phyloP scores from a whole-genome alignment of 129 eudicot genomes.

The Ambrosia trifida region DNA sequence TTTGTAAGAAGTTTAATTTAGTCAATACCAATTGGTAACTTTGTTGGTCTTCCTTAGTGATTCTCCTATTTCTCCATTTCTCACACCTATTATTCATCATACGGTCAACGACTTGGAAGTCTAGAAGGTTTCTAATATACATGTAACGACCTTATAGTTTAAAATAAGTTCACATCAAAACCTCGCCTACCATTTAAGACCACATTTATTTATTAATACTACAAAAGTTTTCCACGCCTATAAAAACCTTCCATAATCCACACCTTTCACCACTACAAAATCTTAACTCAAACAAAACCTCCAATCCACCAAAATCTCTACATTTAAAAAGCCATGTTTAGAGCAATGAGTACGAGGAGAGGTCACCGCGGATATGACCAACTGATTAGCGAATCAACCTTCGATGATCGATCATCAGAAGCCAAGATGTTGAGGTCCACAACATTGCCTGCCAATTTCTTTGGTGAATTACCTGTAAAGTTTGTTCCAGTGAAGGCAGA shows the following conservation, averaged over 20 bases:
- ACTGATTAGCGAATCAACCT: constrained; percentile 39
- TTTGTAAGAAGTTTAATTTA: no score
- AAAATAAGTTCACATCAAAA: background rate
- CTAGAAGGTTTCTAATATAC: background rate
- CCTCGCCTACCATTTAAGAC: background rate
- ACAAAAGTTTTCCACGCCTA: background rate
- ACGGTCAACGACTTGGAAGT: background rate
- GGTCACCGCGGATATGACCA: constrained; percentile 43
- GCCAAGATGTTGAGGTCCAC: constrained; percentile 36
- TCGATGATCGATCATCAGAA: constrained; percentile 5
- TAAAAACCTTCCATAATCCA: constrained; percentile 23
- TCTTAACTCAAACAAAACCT: background rate
- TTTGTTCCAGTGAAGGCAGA: constrained; percentile 20
- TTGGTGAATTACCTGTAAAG: constrained; percentile 19
- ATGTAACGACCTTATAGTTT: background rate
- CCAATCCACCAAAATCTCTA: background rate
- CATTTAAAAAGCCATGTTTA: constrained; percentile 49
- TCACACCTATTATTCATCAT: background rate
- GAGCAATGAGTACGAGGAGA: constrained; percentile 58
- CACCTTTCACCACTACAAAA: constrained; percentile 10
- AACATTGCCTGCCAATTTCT: constrained; percentile 41
- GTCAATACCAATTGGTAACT: no score
- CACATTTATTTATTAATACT: background rate
- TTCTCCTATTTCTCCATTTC: no score
- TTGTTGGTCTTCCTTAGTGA: no score